These are phyloP conservation scores for Aspergillus egyptiacus DNA, from an alignment of 495 filamentous ascomycete genomes.

Conservation along the genomic window DNA sequence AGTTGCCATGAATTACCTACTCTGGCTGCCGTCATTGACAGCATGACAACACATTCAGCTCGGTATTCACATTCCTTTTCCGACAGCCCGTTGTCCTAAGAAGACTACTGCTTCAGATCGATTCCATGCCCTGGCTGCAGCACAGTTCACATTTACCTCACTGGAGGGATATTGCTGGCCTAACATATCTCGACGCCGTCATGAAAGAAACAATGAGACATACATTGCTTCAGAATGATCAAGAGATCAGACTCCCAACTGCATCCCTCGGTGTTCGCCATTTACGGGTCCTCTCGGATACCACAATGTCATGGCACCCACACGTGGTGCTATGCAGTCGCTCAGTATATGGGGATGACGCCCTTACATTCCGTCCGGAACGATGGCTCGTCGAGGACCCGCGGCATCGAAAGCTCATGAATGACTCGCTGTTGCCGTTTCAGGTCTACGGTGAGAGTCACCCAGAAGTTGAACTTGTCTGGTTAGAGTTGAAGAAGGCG, in stretches of 20 bases:
- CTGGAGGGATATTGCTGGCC: slow-evolving; percentile 11
- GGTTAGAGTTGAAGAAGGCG: slow-evolving; percentile 21
- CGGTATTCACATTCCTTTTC: slow-evolving; percentile 8
- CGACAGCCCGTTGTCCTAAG: neutral
- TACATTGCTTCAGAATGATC: slow-evolving; percentile 17
- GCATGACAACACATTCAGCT: slow-evolving; percentile 9
- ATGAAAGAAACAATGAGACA: slow-evolving; percentile 33
- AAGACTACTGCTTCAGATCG: slow-evolving; percentile 13
- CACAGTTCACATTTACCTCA: neutral
- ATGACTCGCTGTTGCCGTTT: slow-evolving; percentile 10
- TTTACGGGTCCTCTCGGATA: slow-evolving; percentile 21
- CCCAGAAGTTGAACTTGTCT: slow-evolving; percentile 5
- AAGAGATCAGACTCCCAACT: slow-evolving; percentile 23
- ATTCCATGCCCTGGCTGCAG: neutral
- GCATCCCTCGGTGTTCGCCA: neutral
- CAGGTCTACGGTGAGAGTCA: neutral
- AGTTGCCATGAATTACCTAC: neutral
- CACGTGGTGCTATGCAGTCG: slow-evolving; percentile 24
- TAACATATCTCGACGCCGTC: slow-evolving; percentile 20
- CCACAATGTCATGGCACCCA: slow-evolving; percentile 20
- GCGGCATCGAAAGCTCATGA: slow-evolving; percentile 6
- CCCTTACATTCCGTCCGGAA: slow-evolving; percentile 44
- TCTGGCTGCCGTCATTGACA: neutral
- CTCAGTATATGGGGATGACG: slow-evolving; percentile 43
- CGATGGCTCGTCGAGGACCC: slow-evolving; percentile 37